These are phyloP conservation scores for Tulasnella sp. DNA, from an alignment of 768 basidiomycete genomes.

Conservation along the genomic window DNA sequence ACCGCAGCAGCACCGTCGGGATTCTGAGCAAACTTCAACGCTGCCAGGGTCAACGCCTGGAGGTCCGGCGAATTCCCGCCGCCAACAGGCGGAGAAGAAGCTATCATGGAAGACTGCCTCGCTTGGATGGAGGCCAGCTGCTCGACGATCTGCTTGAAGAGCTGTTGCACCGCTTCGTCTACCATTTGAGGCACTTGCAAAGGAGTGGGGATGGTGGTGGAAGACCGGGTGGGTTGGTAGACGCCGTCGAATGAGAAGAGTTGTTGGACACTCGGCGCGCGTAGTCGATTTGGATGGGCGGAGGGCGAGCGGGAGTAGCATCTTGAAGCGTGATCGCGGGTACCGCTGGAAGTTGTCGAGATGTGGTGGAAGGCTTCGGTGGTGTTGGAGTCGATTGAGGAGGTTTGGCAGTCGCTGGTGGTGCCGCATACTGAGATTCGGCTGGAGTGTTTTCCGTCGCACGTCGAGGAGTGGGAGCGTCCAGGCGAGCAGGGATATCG, in stretches of 20 bases:
- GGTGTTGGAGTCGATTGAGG: not conserved
- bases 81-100: not conserved
- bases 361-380: not conserved
- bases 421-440: not conserved
- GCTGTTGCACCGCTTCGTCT: slow-evolving; percentile 72
- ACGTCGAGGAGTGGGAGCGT: slow-evolving; percentile 30
- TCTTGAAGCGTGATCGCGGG: slow-evolving; percentile 34
- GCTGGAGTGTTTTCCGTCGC: not conserved
- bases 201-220: slow-evolving; percentile 38
- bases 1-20: slow-evolving; percentile 27
- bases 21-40: slow-evolving; percentile 22
- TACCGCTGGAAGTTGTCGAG: slow-evolving; percentile 6
- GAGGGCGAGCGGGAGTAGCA: slow-evolving; percentile 2
- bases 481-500: slow-evolving; percentile 32
- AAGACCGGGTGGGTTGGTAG: not conserved
- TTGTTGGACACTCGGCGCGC: slow-evolving; percentile 9
- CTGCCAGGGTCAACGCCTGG: slow-evolving; percentile 18
- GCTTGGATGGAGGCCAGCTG: slow-evolving; percentile 72
- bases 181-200: slow-evolving; percentile 59
- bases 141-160: slow-evolving; percentile 80
- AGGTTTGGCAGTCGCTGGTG: not conserved
- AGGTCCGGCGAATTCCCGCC: slow-evolving; percentile 17
- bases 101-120: slow-evolving; percentile 39
- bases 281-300: not conserved
- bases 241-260: not conserved